Conservation (phyloP, 306 rosid species). For the Dalbergia cochinchinensis region DNA sequence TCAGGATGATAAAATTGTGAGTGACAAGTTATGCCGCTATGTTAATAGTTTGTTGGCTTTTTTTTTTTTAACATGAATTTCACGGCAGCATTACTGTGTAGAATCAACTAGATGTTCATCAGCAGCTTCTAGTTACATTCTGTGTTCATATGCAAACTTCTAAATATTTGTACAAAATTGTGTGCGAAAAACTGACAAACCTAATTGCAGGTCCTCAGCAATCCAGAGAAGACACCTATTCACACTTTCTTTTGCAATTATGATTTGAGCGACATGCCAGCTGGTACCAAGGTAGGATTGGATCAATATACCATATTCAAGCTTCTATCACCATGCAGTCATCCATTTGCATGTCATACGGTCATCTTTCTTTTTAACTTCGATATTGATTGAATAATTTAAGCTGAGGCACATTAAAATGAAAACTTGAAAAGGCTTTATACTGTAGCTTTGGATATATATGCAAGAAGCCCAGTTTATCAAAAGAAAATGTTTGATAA, state of each 20-base stretch:
- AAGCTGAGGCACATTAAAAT: not conserved
- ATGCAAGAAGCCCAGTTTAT: not conserved
- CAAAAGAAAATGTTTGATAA: not conserved
- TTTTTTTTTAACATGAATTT: slow-evolving; percentile 34
- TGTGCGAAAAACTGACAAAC: slow-evolving; percentile 34
- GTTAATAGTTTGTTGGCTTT: not conserved
- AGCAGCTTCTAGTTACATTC: slow-evolving; percentile 30
- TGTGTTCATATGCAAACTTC: slow-evolving; percentile 8
- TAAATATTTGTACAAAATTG: slow-evolving; percentile 17
- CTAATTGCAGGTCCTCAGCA: slow-evolving; percentile 83
- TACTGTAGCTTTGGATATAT: not conserved
- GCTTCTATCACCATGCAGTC: slow-evolving; percentile 24
- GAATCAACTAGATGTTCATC: slow-evolving; percentile 21
- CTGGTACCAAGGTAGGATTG: slow-evolving; percentile 80
- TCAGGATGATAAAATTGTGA: slow-evolving; percentile 11
- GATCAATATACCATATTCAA: slow-evolving; percentile 23
- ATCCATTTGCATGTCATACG: slow-evolving; percentile 22
- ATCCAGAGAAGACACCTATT: slow-evolving; percentile 91
- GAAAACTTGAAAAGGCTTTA: too few relatives aligned
- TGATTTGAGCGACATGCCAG: slow-evolving; percentile 92
- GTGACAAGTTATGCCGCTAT: not conserved
- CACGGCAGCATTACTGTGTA: not conserved
- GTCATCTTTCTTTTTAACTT: slow-evolving; percentile 6
- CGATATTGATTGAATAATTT: slow-evolving; percentile 13
- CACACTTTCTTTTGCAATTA: slow-evolving; percentile 89